Percentiles rank a stretch among this genome's conserved stretches.
Conservation (phyloP, 2,329 filamentous ascomycete species). For the Penicillium capsulatum region DNA sequence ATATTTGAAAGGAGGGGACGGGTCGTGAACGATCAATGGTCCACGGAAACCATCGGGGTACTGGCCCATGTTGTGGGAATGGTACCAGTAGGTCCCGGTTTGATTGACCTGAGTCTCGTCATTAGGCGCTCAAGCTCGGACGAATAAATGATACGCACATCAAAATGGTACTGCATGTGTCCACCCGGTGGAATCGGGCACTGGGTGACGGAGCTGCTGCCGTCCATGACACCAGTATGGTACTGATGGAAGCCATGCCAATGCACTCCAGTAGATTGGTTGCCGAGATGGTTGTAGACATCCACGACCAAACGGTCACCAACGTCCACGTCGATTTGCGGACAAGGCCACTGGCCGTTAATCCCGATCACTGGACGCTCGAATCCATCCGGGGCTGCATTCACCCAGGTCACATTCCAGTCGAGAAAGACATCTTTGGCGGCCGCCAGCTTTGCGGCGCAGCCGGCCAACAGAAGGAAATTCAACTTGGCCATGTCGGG, state of each 20-base stretch:
- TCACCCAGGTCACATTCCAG: constrained; percentile 68
- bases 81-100: constrained; percentile 76
- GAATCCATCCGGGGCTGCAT: constrained; percentile 65
- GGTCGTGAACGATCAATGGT: constrained; percentile 62
- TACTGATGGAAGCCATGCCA: constrained; percentile 71
- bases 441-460: constrained; percentile 15
- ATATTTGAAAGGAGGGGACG: constrained; percentile 56
- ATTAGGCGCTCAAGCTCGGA: background rate
- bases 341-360: constrained; percentile 72
- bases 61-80: constrained; percentile 63
- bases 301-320: constrained; percentile 40
- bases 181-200: constrained; percentile 62
- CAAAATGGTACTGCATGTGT: constrained; percentile 66
- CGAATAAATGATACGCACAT: constrained; percentile 30
- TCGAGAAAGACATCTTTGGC: constrained; percentile 24
- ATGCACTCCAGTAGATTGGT: constrained; percentile 40
- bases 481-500: constrained; percentile 17
- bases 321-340: constrained; percentile 46
- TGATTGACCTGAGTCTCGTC: constrained; percentile 49
- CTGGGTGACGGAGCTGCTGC: constrained; percentile 61
- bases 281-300: constrained; percentile 38
- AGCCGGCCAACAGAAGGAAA: constrained; percentile 17
- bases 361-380: constrained; percentile 67
- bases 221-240: constrained; percentile 67
- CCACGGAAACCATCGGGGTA: constrained; percentile 67